Conservation (phyloP, 257 asterid species). For the Nicotiana attenuata region DNA sequence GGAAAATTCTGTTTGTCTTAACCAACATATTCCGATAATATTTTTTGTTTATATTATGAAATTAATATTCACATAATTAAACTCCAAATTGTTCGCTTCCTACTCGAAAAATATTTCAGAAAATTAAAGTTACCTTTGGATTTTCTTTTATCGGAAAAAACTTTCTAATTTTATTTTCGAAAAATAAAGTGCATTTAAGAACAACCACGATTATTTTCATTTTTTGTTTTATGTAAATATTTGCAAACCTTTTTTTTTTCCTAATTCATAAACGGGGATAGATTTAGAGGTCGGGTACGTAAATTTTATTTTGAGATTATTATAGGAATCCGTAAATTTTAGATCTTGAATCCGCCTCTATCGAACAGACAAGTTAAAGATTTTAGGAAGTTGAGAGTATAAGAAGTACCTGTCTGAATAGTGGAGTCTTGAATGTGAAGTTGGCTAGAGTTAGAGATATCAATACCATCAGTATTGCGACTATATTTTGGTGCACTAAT, state of each 20-base stretch:
- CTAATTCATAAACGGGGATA: background rate
- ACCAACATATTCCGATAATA: background rate
- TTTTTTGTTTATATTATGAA: background rate
- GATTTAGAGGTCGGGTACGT: no score
- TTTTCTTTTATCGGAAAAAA: background rate
- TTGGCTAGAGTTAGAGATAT: conserved; percentile 9
- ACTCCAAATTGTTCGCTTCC: background rate
- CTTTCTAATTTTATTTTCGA: background rate
- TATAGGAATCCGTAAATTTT: no score
- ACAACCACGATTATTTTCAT: background rate
- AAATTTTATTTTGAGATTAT: no score
- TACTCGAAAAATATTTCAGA: background rate
- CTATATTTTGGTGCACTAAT: conserved; percentile 20
- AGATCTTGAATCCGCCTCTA: fast-evolving
- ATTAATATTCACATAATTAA: background rate
- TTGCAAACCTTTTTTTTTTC: background rate
- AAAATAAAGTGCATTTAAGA: background rate
- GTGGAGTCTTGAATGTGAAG: conserved; percentile 2
- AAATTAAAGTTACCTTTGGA: background rate
- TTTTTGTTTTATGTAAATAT: background rate
- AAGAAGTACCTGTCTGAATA: conserved; percentile 12
- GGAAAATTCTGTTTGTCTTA: background rate
- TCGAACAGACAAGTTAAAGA: background rate
- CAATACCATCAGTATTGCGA: conserved; percentile 23
- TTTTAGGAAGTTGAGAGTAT: background rate